Conservation (phyloP, 495 filamentous ascomycete genomes). For the Annulohypoxylon moriforme region DNA sequence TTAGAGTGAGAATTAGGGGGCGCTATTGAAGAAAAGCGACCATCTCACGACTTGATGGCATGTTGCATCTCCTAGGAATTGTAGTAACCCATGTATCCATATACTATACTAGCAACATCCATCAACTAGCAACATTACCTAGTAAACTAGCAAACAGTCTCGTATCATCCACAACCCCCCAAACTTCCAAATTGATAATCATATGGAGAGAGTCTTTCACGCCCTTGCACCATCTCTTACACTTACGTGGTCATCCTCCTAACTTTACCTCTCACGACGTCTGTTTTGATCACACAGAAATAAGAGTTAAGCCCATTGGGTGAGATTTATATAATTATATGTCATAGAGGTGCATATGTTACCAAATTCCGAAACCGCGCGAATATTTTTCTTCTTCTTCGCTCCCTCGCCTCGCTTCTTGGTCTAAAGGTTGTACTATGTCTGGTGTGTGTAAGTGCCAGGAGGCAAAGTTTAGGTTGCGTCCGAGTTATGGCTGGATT, state of each 20-base stretch:
- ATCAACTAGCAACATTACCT: slow-evolving; percentile 20
- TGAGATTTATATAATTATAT: slow-evolving; percentile 10
- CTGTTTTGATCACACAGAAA: slow-evolving; percentile 36
- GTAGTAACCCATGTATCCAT: slow-evolving; percentile 9
- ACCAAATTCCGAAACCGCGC: slow-evolving; percentile 34
- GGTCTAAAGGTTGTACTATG: not conserved
- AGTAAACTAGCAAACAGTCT: slow-evolving; percentile 25
- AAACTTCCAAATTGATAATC: slow-evolving; percentile 7
- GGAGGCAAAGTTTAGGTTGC: slow-evolving; percentile 38
- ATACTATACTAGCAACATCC: not conserved
- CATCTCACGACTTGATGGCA: slow-evolving; percentile 29
- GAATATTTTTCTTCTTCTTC: slow-evolving; percentile 29
- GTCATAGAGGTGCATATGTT: slow-evolving; percentile 34
- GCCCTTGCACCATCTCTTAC: slow-evolving; percentile 27
- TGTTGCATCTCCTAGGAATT: slow-evolving; percentile 35
- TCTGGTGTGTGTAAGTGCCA: not conserved
- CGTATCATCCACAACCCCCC: slow-evolving; percentile 16
- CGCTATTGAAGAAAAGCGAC: slow-evolving; percentile 4
- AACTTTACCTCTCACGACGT: slow-evolving; percentile 36
- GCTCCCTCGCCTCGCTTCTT: not conserved
- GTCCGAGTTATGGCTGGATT: slow-evolving; percentile 23
- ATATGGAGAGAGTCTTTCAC: slow-evolving; percentile 2
- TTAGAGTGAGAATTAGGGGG: not conserved
- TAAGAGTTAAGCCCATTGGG: slow-evolving; percentile 29
- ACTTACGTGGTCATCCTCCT: slow-evolving; percentile 22